A percentile compares a stretch with the other conserved stretches of the same genome.
Conservation (phyloP, 768 basidiomycete genomes). For the Mycena haematopus region DNA sequence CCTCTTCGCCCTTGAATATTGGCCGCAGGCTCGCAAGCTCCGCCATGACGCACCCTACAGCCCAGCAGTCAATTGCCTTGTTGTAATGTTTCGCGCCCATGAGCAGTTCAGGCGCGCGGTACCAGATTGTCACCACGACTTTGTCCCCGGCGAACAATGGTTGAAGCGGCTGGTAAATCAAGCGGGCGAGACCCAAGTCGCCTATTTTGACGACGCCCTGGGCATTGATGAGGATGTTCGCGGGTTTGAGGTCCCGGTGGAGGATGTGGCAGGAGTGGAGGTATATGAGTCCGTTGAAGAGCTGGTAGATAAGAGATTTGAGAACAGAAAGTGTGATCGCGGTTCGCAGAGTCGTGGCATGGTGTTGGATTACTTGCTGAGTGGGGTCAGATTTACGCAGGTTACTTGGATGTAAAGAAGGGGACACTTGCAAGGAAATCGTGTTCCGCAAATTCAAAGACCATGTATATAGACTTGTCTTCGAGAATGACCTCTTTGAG, state of each 20-base stretch:
- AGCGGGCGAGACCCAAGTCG: slow-evolving; percentile 93
- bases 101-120: slow-evolving; percentile 94
- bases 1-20: slow-evolving; percentile 99
- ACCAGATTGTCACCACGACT: slow-evolving; percentile 99
- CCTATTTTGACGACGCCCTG: slow-evolving; percentile 94
- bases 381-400: neutral
- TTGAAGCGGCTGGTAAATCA: slow-evolving; percentile 91
- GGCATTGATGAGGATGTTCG: slow-evolving; percentile 95
- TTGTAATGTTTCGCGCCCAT: slow-evolving; percentile 98
- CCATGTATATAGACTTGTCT: slow-evolving; percentile 99
- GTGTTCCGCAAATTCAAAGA: slow-evolving; percentile 98
- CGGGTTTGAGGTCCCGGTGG: slow-evolving; percentile 97
- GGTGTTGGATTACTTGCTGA: slow-evolving; percentile 98
- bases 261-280: slow-evolving; percentile 94
- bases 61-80: slow-evolving; percentile 96
- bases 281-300: slow-evolving; percentile 92
- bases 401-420: neutral
- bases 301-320: slow-evolving; percentile 93
- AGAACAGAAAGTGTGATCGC: slow-evolving; percentile 80
- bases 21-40: slow-evolving; percentile 93
- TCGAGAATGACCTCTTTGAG: slow-evolving; percentile 95
- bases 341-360: slow-evolving; percentile 86
- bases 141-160: slow-evolving; percentile 94
- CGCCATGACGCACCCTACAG: slow-evolving; percentile 96
- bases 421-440: slow-evolving; percentile 87